Evolutionary conservation across 352 stramenopile genomes (phyloP).

Genomic region (Hyaloperonospora brassicae): DNA sequence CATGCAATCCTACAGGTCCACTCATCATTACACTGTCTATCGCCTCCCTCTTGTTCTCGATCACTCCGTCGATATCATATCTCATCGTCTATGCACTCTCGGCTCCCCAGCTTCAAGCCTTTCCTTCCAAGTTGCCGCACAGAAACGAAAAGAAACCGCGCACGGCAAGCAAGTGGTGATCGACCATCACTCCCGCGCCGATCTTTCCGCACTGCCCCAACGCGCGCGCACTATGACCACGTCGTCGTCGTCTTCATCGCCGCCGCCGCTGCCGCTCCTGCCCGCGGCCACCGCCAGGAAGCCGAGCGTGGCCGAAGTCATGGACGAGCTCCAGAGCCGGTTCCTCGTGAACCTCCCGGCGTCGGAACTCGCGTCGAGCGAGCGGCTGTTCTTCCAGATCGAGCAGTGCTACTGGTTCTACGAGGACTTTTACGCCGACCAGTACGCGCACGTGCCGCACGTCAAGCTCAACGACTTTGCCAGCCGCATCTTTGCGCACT

Average conservation of each 20-base stretch:
- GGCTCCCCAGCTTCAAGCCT: slow-evolving; percentile 12
- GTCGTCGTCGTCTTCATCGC: neutral
- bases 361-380: slow-evolving; percentile 83
- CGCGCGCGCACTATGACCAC: slow-evolving; percentile 7
- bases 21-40: neutral
- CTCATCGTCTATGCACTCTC: slow-evolving; percentile 3
- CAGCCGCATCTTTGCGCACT: slow-evolving; percentile 89
- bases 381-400: slow-evolving; percentile 96
- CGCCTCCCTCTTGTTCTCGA: neutral
- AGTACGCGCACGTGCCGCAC: slow-evolving; percentile 73
- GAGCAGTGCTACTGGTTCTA: slow-evolving; percentile 98
- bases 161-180: slow-evolving; percentile 11
- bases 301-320: slow-evolving; percentile 80
- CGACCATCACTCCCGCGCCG: too few relatives aligned
- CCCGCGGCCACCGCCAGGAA: slow-evolving; percentile 31
- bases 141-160: slow-evolving; percentile 30
- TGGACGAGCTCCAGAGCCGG: slow-evolving; percentile 93
- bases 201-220: neutral
- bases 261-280: slow-evolving; percentile 7
- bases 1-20: neutral
- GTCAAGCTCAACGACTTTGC: slow-evolving; percentile 93
- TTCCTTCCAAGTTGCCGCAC: slow-evolving; percentile 2
- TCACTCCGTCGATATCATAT: neutral
- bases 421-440: slow-evolving; percentile 93
- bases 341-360: slow-evolving; percentile 93